phyloP scores from a whole-genome alignment of 495 filamentous ascomycete species.

The Peziza echinospora region DNA sequence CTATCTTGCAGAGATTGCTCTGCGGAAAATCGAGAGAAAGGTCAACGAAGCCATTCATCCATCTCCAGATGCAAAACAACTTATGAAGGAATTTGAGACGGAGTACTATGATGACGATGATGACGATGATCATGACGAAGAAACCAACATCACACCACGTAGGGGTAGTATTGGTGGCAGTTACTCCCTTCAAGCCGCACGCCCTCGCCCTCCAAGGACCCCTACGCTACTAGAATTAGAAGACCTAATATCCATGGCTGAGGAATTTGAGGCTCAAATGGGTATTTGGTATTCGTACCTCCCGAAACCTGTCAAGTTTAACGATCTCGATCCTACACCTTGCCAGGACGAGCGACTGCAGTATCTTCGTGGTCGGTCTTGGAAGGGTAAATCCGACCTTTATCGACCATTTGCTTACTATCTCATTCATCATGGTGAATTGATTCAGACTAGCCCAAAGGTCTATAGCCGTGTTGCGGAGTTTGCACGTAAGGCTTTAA shows the following conservation, averaged over 20 bases:
- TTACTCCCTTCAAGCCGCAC: background rate
- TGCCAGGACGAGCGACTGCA: conserved; percentile 12
- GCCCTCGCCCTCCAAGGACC: background rate
- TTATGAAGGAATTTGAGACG: too few relatives aligned
- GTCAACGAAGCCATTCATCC: conserved; percentile 1
- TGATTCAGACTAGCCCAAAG: background rate
- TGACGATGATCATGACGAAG: conserved; percentile 5
- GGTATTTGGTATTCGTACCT: conserved; percentile 12
- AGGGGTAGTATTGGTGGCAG: background rate
- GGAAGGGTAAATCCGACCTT: conserved; percentile 11
- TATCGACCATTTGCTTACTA: conserved; percentile 15
- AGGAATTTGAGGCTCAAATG: conserved; percentile 14
- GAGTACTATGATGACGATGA: conserved; percentile 7
- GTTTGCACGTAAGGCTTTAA: conserved; percentile 12
- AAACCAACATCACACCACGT: conserved; percentile 7
- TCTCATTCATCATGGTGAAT: conserved; percentile 8
- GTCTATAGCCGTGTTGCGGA: conserved; percentile 5
- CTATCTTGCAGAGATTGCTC: conserved; percentile 21
- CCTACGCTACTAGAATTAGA: conserved; percentile 2
- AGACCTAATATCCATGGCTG: conserved; percentile 9
- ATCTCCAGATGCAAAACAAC: too few relatives aligned
- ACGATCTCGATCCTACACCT: conserved; percentile 2
- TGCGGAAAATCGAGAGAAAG: conserved; percentile 13
- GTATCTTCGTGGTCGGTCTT: conserved; percentile 11
- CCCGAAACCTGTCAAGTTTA: conserved; percentile 11